Evolutionary conservation across 1,139 yeast species (phyloP), one percentile per base, ranked within the genome.

Genomic region (Kodamaea derodonti): DNA sequence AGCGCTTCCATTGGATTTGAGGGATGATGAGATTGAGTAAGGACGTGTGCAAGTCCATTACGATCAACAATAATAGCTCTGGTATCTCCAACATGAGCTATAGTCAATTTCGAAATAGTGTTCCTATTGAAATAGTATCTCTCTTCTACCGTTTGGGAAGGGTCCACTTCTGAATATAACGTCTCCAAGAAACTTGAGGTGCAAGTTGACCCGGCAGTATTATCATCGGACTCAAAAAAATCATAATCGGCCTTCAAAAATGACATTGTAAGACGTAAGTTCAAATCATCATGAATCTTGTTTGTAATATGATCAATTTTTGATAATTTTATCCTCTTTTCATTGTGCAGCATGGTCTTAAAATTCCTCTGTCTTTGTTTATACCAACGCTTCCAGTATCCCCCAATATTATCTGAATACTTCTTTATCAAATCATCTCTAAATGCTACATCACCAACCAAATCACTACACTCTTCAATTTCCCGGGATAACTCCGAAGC

Each of bases 61-160:
- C 71, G 72, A 52, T 84, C 94, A 42, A 88, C 85, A 16, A 92
- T 51, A 4, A 92, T 73, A n/a, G 95, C 90, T 44, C 86, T 73
- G 3, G 97, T 85, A 54, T 92, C 98, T 3, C 98, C 98, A n/a
- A 90, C 82, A 54, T 92, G 98, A 1, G 95, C 92, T 15, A 90
- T 75, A 1, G 86, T 73, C 27, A 92, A 59, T 48, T 79, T 79
- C 20, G 87, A 72, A 13, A 84, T 65, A n/a, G 86, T 81, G 16
- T 70, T 66, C 14, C 81, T 75, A 43, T 81, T 78, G 67, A 92
- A 92, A 61, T 75, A 88, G 49, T 73, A 79, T 40, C 71, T 65
- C 26, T 65, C 72, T 35, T 52, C 56, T 20, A 54, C 59, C 8
- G 60, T 60, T 34, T 48, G 51, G 32, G 46, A 47, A 54, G 39